Evolutionary conservation across 129 eudicot genomes (phyloP), one percentile per base, ranked within the genome.

Genomic region (Artemisia tridentata): DNA sequence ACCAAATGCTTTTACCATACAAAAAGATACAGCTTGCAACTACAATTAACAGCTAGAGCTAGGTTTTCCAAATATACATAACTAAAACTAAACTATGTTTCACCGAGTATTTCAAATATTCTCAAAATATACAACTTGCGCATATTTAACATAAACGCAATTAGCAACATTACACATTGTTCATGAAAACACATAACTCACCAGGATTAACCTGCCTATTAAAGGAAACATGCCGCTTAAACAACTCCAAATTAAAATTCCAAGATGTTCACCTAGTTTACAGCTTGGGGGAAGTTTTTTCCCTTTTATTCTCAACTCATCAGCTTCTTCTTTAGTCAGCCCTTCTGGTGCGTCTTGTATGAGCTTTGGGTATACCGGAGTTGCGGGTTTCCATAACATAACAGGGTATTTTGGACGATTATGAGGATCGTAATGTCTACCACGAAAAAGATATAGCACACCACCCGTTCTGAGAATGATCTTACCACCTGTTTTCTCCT

Each of bases 341-440:
- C 99, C 99, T 88, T 84, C 99, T 7, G 97, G 99, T 64, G 96
- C 93, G 45, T 87, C 97, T 81, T 95, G 96, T 64, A 95, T 95
- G 29, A 95, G 97, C 65, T 95, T 95, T n/a, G 99, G 99, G 74
- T 95, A 95, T 79, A 95, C 96, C 0, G 99, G 99, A 16, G 99
- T 75, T 57, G 99, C 99, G 45, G 99, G 99, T 77, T 90, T 95
- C 99, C 99, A 95, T 2, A 95, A 83, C 99, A 95, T 95, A 61
- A 90, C 84, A 9, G 99, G 99, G 55, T 83, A 90, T 63, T 73
- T 56, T 48, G 99, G 97, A 47, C 97, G 99, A 71, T 83, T 85
- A 15, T 72, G 81, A 63, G 85, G 95, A 72, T 95, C 85, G 23
- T 95, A 95, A 75, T 87, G 88, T 63, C 99, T 87, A 29, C 99